These are phyloP conservation scores for Persicaria maculosa DNA, from an alignment of 148 eudicot genomes.

Conservation along the genomic window DNA sequence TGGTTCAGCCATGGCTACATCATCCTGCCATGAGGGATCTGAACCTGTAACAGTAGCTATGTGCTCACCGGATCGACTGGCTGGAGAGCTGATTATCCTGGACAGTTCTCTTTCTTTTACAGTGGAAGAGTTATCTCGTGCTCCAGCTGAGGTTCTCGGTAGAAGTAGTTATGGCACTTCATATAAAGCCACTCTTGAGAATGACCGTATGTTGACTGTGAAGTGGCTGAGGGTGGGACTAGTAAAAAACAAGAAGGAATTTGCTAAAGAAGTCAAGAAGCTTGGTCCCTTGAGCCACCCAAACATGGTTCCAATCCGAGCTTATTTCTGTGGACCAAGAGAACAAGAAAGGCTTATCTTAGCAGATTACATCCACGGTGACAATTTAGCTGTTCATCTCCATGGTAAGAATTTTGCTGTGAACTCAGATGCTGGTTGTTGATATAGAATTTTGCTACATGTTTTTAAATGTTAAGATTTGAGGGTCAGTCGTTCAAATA, in stretches of 20 bases:
- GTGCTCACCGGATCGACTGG: conserved; percentile 91
- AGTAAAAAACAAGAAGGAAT: conserved; percentile 86
- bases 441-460: neutral
- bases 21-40: conserved; percentile 62
- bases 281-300: conserved; percentile 74
- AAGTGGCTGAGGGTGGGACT: conserved; percentile 95
- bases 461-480: too few relatives aligned
- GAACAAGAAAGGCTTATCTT: conserved; percentile 81
- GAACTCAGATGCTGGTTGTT: neutral
- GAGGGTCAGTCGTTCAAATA: too few relatives aligned
- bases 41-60: conserved; percentile 73
- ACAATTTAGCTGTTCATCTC: conserved; percentile 85
- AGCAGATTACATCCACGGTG: conserved; percentile 77
- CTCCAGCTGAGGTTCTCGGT: conserved; percentile 96
- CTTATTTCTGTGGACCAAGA: conserved; percentile 95
- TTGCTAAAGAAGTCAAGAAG: conserved; percentile 82
- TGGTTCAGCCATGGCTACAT: conserved; percentile 63
- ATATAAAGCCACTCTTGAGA: conserved; percentile 83
- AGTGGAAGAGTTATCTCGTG: conserved; percentile 82
- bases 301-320: conserved; percentile 64
- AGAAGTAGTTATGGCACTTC: conserved; percentile 91
- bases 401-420: conserved; percentile 70
- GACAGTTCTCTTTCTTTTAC: conserved; percentile 69
- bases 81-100: conserved; percentile 76
- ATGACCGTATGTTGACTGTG: conserved; percentile 77